Evolutionary conservation across 1,139 yeast species (phyloP).

Genomic region (Candida sp.): DNA sequence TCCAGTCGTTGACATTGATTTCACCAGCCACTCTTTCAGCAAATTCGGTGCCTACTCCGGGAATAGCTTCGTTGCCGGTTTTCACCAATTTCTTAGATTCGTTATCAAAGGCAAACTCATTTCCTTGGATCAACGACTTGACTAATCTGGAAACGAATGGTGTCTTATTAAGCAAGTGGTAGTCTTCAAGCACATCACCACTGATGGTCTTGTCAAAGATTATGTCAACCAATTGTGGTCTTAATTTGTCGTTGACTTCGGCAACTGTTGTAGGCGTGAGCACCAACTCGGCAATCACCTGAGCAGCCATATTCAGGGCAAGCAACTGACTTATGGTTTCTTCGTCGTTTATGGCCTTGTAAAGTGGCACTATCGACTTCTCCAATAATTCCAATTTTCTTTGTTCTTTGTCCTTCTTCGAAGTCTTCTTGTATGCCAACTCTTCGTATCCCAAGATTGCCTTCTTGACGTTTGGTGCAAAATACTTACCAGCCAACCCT

Average conservation of each 20-base stretch:
- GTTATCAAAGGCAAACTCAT: constrained; percentile 58
- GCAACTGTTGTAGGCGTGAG: constrained; percentile 54
- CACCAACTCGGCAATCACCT: constrained; percentile 77
- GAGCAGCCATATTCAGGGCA: constrained; percentile 79
- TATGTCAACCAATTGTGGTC: constrained; percentile 57
- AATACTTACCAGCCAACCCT: constrained; percentile 84
- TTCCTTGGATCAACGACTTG: constrained; percentile 81
- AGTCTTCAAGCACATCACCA: constrained; percentile 74
- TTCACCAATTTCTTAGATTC: constrained; percentile 62
- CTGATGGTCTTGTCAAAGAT: constrained; percentile 59
- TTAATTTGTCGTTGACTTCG: constrained; percentile 45
- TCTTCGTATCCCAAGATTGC: constrained; percentile 65
- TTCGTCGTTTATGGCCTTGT: constrained; percentile 49
- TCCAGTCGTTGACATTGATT: constrained; percentile 66
- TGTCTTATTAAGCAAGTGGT: constrained; percentile 65
- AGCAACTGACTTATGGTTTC: constrained; percentile 45
- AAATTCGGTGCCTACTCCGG: constrained; percentile 66
- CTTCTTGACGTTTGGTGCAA: constrained; percentile 70
- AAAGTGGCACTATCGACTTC: constrained; percentile 69
- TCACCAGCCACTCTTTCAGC: constrained; percentile 60
- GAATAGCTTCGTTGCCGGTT: constrained; percentile 48
- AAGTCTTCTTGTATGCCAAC: constrained; percentile 67
- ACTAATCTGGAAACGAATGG: constrained; percentile 81
- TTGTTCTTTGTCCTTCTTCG: constrained; percentile 83
- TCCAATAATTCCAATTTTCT: constrained; percentile 74